phyloP scores from a whole-genome alignment of 1,284 basidiomycete genomes.

The Ganoderma lucidum region DNA sequence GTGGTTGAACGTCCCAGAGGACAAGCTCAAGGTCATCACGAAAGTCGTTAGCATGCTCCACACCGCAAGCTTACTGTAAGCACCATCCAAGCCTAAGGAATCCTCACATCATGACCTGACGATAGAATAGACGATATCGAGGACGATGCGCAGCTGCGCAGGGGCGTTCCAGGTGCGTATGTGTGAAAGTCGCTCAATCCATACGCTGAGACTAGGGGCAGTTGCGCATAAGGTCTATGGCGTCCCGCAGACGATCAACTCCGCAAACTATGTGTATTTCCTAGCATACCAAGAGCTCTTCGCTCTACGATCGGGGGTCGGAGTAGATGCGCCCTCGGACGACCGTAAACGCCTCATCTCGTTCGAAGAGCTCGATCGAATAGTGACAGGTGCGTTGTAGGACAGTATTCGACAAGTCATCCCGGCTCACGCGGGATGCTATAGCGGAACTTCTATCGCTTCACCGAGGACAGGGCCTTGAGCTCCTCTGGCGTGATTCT shows the following conservation, averaged over 20 bases:
- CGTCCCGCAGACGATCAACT: constrained; percentile 96
- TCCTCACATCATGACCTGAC: constrained; percentile 15
- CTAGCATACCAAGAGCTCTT: constrained; percentile 85
- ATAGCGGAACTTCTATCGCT: constrained; percentile 88
- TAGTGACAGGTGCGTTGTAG: constrained; percentile 65
- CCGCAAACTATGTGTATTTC: constrained; percentile 98
- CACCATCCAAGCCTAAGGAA: constrained; percentile 14
- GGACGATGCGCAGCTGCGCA: constrained; percentile 90
- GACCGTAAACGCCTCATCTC: constrained; percentile 41
- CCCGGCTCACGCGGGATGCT: background rate
- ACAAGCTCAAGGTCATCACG: constrained; percentile 79
- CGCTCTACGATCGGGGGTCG: constrained; percentile 54
- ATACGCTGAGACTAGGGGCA: constrained; percentile 31
- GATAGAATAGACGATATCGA: constrained; percentile 96
- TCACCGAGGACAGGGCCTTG: constrained; percentile 96
- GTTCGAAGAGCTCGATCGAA: constrained; percentile 62
- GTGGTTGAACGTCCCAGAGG: constrained; percentile 87
- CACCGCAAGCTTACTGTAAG: constrained; percentile 91
- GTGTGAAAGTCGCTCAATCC: background rate
- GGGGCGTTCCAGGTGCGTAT: constrained; percentile 80
- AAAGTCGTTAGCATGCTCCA: constrained; percentile 94
- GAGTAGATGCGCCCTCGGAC: constrained; percentile 10
- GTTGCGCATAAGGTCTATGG: constrained; percentile 97
- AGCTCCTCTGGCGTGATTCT: constrained; percentile 94
- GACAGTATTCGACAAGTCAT: background rate